Base-by-base conservation (phyloP, 805 yeast genomes). In the Lipomyces oligophaga region DNA sequence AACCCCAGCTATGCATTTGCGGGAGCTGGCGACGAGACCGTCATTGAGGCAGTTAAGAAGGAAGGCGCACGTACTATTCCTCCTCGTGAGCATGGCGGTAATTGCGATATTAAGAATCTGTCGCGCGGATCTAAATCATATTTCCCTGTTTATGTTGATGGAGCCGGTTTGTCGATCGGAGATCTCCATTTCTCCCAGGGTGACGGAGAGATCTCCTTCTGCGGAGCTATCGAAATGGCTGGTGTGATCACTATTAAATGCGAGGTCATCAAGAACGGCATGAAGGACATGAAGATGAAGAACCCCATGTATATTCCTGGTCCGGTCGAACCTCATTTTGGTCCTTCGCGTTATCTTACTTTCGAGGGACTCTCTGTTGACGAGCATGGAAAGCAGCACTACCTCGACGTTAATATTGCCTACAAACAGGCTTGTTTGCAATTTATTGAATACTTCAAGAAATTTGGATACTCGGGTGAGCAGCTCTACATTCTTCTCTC, bases 221-320 rank as follows among this genome's bases (percentile, higher is more conserved):
- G 79, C 58, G 79, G 79, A 25, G 79, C 77, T 11, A 74, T 74
- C 55, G 78, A 74, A 56, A 74, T 73, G 77, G 67, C 75, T 15
- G 78, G 78, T 7, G 60, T 65, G 38, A 67, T 74, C 49, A 73
- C 77, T 5, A 54, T 75, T 49, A 65, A 70, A 48, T 65, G 69
- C 33, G 54, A 65, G 1, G 61, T 74, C 34, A 64, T 74, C 47
- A 72, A 72, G 47, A 61, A 63, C 46, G 79, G 78, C 7, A 65
- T 74, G 60, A 55, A 60, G 38, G 62, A 64, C 38, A 56, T 74
- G 51, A 60, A 63, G 42, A 63, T 74, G 68, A 68, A 67, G 49
- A 63, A 69, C 22, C 78, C 79, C 36, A 66, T 75, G 69, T 74
- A 65, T 49, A 57, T 74, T 18, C 75, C 78, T 15, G 76, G 78